Base-by-base conservation (phyloP, 2,329 filamentous ascomycete species). In the Colletotrichum camelliae region DNA sequence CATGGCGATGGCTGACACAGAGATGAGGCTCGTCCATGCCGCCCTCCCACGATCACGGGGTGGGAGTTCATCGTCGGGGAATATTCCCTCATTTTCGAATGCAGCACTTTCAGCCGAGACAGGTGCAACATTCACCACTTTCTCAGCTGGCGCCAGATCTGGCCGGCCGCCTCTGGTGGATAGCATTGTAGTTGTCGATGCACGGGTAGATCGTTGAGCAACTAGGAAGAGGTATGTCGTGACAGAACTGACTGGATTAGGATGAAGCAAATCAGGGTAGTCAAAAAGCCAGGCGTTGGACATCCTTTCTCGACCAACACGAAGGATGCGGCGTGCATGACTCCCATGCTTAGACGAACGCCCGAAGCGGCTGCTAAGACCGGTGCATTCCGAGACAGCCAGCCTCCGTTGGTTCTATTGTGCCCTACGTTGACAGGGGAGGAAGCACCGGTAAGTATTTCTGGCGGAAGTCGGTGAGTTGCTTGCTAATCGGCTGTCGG, bases 1-100 rank as follows among this genome's bases (percentile, higher is more conserved):
- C 64, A 72, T 72, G 1, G 70, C 70, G 16, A 72, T 72, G 4
- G 60, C 35, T 8, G 70, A 72, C 4, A 72, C 64, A 16, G 70
- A 35, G n/a, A 68, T 7, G 2, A 72, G 70, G 21, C 64, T 72
- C 1, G 35, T 37, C 70, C 70, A 72, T 27, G 64, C 70, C 4
- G 64, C 52, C 18, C 21, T 68, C 1, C 70, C 64, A 52, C 16
- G 52, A 18, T 72, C 70, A 3, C 37, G 70, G 7, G 70, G 64
- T 12, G 52, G 64, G 5, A 72, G 52, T 3, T 48, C 35, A 7
- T 67, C 27, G 5, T 15, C 37, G n/a, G 7, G 16, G 4, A 10
- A 10, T 12, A 43, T 7, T 8, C 16, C 68, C 9, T 55, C 31
- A 21, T n/a, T 39, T 4, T 37, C 58, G 1, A 21, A 13, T 15